phyloP scores from a whole-genome alignment of 202 grass and related monocot species.

The Setaria viridis region DNA sequence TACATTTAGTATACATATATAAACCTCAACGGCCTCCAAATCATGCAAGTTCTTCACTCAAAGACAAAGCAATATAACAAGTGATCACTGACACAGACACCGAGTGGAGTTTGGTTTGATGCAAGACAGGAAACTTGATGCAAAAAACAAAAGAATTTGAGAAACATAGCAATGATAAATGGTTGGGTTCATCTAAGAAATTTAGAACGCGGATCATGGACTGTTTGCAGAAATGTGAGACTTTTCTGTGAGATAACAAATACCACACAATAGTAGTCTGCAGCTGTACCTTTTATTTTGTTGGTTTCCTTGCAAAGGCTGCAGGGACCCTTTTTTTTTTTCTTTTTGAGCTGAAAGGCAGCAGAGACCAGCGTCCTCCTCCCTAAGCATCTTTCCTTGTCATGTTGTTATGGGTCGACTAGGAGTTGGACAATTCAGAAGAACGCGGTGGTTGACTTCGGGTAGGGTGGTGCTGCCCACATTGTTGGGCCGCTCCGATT shows the following conservation, averaged over 20 bases:
- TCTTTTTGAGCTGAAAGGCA: no score
- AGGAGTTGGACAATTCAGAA: conserved; percentile 25
- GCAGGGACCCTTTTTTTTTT: neutral
- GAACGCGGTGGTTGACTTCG: conserved; percentile 46
- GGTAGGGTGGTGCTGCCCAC: conserved; percentile 26
- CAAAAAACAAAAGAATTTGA: neutral
- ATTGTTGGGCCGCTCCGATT: conserved; percentile 34
- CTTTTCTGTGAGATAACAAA: neutral
- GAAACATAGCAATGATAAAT: neutral
- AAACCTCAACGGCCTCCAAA: neutral
- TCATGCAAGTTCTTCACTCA: conserved; percentile 7
- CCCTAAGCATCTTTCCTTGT: conserved; percentile 15
- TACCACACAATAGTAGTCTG: neutral
- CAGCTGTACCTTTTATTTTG: neutral
- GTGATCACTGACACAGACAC: neutral
- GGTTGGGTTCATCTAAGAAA: neutral
- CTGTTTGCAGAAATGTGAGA: neutral
- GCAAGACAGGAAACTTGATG: neutral
- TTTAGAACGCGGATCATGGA: neutral
- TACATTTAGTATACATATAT: neutral
- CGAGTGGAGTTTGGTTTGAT: neutral
- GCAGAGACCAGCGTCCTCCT: neutral
- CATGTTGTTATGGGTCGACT: conserved; percentile 29
- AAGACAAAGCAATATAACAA: neutral
- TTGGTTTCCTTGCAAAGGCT: neutral